These are phyloP conservation scores for Termitomyces sp. DNA, from an alignment of 768 basidiomycete species.

Conservation along the genomic window DNA sequence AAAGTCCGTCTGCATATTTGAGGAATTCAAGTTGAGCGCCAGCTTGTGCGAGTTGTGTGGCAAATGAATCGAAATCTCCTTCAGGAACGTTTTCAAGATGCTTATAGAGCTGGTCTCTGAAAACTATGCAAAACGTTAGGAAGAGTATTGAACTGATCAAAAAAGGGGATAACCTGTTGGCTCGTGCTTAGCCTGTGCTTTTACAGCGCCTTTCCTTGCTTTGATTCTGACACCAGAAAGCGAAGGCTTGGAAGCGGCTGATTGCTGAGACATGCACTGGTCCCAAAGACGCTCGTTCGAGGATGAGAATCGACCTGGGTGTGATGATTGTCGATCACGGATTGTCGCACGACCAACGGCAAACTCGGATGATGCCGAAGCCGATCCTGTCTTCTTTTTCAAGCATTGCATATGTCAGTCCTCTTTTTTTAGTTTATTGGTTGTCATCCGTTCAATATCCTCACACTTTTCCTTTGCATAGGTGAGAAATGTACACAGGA, in stretches of 20 bases:
- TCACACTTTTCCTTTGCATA: too few species aligned
- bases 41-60: slow-evolving; percentile 84
- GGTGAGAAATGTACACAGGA: too few species aligned
- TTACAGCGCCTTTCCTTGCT: slow-evolving; percentile 89
- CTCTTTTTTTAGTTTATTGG: too few species aligned
- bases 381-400: too few species aligned
- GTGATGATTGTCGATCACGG: not conserved
- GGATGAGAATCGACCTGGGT: slow-evolving; percentile 7
- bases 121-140: slow-evolving; percentile 46
- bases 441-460: too few species aligned
- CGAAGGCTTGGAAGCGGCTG: slow-evolving; percentile 80
- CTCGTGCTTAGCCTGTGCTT: slow-evolving; percentile 93
- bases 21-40: slow-evolving; percentile 91
- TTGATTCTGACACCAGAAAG: slow-evolving; percentile 90
- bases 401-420: too few species aligned
- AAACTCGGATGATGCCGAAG: slow-evolving; percentile 11
- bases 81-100: slow-evolving; percentile 79
- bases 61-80: slow-evolving; percentile 78
- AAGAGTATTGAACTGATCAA: slow-evolving; percentile 7
- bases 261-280: slow-evolving; percentile 89
- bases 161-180: slow-evolving; percentile 50
- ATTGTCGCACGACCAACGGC: slow-evolving; percentile 7
- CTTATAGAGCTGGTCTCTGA: slow-evolving; percentile 91
- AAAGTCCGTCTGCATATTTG: slow-evolving; percentile 96
- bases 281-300: slow-evolving; percentile 15